Percentiles rank a stretch among this genome's conserved stretches.
These are phyloP conservation scores for Geotrichum siamense DNA, from an alignment of 1,139 yeast species.

Conservation along the genomic window DNA sequence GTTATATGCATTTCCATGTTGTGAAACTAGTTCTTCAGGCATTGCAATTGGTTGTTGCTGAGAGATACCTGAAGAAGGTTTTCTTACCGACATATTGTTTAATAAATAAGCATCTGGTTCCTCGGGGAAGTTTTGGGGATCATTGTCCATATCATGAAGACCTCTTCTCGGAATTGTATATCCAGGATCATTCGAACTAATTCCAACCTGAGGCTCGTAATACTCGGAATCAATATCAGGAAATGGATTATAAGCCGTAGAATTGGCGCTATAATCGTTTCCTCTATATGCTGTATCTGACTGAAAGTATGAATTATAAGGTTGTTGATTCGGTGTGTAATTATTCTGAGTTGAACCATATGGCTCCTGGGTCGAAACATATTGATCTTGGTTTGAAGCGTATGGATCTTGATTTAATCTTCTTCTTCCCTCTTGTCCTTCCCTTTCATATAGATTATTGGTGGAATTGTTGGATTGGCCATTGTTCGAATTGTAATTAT, in stretches of 20 bases:
- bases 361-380: no score
- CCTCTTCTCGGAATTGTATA: neutral
- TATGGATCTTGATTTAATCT: no score
- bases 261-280: no score
- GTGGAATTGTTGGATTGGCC: neutral
- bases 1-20: conserved; percentile 3
- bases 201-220: conserved; percentile 3
- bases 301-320: no score
- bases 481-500: neutral
- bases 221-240: conserved; percentile 7
- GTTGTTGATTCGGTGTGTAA: no score
- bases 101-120: conserved; percentile 11
- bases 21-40: neutral
- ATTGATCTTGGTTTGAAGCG: no score
- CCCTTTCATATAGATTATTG: no score
- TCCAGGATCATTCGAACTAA: neutral
- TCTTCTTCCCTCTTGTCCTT: no score
- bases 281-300: no score
- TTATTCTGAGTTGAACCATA: no score
- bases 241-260: conserved; percentile 3
- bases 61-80: neutral
- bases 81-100: no score
- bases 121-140: conserved; percentile 3
- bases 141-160: conserved; percentile 10
- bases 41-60: neutral